Evolutionary conservation across 2,329 filamentous ascomycete species (phyloP), one percentile per base, ranked within the genome.

Genomic region (Cladobotryum protrusum): DNA sequence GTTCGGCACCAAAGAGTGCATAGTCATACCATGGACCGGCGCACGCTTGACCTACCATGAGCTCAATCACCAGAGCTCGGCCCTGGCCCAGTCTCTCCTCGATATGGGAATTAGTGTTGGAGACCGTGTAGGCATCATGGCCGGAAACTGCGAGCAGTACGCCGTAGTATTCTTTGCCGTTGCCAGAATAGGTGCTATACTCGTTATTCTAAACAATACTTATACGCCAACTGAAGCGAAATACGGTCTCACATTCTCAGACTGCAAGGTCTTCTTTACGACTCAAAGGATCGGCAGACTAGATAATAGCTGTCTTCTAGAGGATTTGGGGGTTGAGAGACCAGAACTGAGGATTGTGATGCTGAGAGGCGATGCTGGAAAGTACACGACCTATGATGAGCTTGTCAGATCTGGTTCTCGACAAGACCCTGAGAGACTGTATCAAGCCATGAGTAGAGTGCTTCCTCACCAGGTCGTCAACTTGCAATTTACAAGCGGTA

Each of bases 191-290:
- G 83, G 84, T 9, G 82, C 78, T 43, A 82, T 86, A 42, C 72
- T 90, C 47, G 86, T 90, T 24, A 88, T 90, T 41, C 71, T 91
- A 56, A 91, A 91, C 70, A 91, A 89, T 68, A 91, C 86, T 0
- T 91, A 91, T 63, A 91, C 87, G 1, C 76, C 83, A 2, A 79
- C 77, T 1, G 87, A 91, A 67, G 82, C 85, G 43, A 76, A 82
- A 63, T 85, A 86, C 65, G 87, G 84, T 9, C 66, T 91, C 24
- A 76, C 78, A 48, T 87, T 89, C 61, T 82, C 85, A 14, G 85
- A 81, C 56, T 89, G 83, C 68, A 85, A 82, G 58, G 64, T 90
- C 3, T 73, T 91, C 37, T 90, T 91, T 67, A 86, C 85, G 7
- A 87, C 84, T 6, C 78, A 79, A 44, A 76, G 67, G 13, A 89